Base-by-base conservation (phyloP, 208 protist genomes). In the Balamuthia mandrillaris region DNA sequence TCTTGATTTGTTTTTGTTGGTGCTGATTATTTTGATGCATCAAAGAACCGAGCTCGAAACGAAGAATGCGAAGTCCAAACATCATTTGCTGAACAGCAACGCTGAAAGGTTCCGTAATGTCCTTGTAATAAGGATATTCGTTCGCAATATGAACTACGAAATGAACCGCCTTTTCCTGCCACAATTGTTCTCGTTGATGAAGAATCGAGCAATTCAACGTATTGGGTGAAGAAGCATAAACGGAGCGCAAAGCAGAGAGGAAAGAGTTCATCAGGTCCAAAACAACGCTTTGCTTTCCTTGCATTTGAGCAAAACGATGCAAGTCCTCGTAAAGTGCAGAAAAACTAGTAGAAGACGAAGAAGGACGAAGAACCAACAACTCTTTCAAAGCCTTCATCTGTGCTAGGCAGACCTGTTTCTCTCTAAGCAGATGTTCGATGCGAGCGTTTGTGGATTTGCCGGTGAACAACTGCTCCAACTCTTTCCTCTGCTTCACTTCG, bases 81-180 rank as follows among this genome's bases (percentile, higher is more conserved):
- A 83, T 83, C 39, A 83, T 31, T 14, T 83, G 75, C 14, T 83
- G 54, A 3, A 83, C 18, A 0, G 75, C 9, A 39, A 66, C 42
- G 58, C 39, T 68, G 5, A 83, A 47, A 24, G 75, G 75, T 24
- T 66, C 52, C 2, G 66, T 39, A 37, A 83, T 52, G 41, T 83
- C 75, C 31, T 61, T 66, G 75, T 83, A 83, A 44, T 83, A 56
- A 35, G 75, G 75, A 7, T 54, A 83, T 56, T 83, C 66, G 4
- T 61, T 33, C 37, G 24, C n/a, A 29, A 83, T 49, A 31, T 49
- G 37, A 7, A 56, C 75, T 35, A 83, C 66, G 75, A 83, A 83
- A 56, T 83, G 61, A 41, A 56, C 37, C n/a, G 75, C 75, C 42
- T 83, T 83, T 44, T 83, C 75, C 75, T 83, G 75, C 75, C 75